A percentile compares a stretch with the other conserved stretches of the same genome.
These are phyloP conservation scores for Globisporangium polare DNA, from an alignment of 352 stramenopile species.

Conservation along the genomic window DNA sequence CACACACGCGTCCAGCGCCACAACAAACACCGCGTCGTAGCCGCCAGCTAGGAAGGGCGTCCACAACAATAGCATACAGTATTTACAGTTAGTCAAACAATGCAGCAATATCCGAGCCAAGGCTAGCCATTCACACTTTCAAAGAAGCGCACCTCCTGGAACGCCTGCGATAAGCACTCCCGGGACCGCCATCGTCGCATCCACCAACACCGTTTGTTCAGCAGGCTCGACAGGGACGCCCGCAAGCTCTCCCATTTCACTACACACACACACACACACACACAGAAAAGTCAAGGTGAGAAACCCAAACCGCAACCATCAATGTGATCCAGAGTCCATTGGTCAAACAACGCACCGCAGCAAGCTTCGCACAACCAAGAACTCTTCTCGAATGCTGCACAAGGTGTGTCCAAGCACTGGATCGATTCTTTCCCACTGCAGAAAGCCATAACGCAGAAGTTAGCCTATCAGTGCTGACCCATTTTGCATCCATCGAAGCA, in stretches of 20 bases:
- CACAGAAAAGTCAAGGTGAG: background rate
- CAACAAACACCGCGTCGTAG: slow-evolving; percentile 95
- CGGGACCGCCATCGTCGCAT: slow-evolving; percentile 91
- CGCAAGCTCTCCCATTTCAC: slow-evolving; percentile 87
- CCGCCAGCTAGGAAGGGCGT: slow-evolving; percentile 75
- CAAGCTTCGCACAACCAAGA: slow-evolving; percentile 66
- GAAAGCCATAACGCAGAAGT: background rate
- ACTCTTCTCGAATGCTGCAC: slow-evolving; percentile 58
- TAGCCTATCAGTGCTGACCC: background rate
- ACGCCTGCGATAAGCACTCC: slow-evolving; percentile 94
- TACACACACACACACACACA: slow-evolving; percentile 14
- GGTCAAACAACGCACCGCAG: slow-evolving; percentile 52
- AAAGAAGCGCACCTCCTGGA: slow-evolving; percentile 65
- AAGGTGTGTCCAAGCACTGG: slow-evolving; percentile 37
- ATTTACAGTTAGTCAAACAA: background rate
- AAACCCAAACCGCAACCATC: too few relatives aligned
- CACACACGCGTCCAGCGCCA: slow-evolving; percentile 65
- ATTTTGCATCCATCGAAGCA: background rate
- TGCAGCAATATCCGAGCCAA: background rate
- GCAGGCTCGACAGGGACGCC: slow-evolving; percentile 92
- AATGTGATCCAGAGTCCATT: slow-evolving; percentile 1
- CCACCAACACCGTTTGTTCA: slow-evolving; percentile 88
- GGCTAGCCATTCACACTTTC: background rate
- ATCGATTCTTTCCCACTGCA: slow-evolving; percentile 45
- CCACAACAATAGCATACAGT: background rate